Evolutionary conservation across 495 filamentous ascomycete species (phyloP).

Genomic region (Daldinia caldariorum): DNA sequence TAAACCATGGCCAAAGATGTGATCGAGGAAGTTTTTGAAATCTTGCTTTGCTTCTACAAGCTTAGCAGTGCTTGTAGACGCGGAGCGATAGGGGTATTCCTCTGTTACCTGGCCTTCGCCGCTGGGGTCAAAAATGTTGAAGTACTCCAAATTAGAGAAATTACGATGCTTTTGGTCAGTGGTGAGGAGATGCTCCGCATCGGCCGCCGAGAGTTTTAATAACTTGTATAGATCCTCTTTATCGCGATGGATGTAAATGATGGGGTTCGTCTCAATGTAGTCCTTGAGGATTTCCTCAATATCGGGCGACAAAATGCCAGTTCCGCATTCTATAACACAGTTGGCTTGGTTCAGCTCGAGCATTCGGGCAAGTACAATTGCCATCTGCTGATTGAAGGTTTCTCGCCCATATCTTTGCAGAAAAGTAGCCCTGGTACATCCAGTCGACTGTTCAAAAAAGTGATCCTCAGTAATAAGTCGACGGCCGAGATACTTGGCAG

Average conservation of each 20-base stretch:
- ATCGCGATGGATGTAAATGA: constrained; percentile 78
- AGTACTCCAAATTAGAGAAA: constrained; percentile 84
- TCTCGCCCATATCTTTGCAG: constrained; percentile 67
- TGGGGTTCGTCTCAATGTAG: constrained; percentile 72
- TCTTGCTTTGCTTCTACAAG: constrained; percentile 78
- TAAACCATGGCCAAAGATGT: constrained; percentile 66
- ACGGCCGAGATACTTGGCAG: constrained; percentile 74
- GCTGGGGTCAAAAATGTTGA: constrained; percentile 69
- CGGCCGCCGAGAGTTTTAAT: constrained; percentile 62
- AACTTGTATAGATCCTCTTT: constrained; percentile 71
- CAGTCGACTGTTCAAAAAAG: constrained; percentile 73
- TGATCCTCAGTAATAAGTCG: constrained; percentile 77
- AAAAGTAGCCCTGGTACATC: constrained; percentile 68
- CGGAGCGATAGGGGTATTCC: constrained; percentile 58
- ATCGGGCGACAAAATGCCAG: constrained; percentile 62
- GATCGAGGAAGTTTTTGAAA: constrained; percentile 75
- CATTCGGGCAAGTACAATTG: constrained; percentile 70
- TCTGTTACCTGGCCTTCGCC: constrained; percentile 51
- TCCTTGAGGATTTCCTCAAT: constrained; percentile 68
- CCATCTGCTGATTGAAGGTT: constrained; percentile 69
- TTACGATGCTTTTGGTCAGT: constrained; percentile 65
- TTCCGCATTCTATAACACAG: constrained; percentile 77
- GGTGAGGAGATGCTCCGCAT: constrained; percentile 63
- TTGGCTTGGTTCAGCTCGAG: constrained; percentile 69
- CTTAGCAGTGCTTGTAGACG: constrained; percentile 61